phyloP scores from a whole-genome alignment of 129 eudicot species.

The Logfia minima region DNA sequence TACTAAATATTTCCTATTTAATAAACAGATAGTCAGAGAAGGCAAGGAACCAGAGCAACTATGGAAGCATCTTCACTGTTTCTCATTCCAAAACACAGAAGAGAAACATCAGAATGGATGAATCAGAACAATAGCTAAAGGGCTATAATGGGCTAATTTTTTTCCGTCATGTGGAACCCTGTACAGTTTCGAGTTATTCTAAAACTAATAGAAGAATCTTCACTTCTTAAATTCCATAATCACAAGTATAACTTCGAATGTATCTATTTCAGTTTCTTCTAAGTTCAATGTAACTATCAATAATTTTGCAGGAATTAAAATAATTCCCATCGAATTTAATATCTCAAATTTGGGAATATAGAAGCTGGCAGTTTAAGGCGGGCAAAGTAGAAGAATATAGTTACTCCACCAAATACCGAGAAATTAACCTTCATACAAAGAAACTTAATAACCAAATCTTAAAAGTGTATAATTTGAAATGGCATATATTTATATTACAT shows the following conservation, averaged over 20 bases:
- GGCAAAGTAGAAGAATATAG: not conserved
- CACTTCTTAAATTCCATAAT: not conserved
- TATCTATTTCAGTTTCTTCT: constrained; percentile 19
- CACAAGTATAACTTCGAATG: constrained; percentile 4
- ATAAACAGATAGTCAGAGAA: constrained; percentile 36
- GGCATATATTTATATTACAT: constrained; percentile 15
- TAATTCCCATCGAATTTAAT: constrained; percentile 1
- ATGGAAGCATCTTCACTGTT: constrained; percentile 46
- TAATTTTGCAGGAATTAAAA: not conserved
- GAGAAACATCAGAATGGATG: constrained; percentile 19
- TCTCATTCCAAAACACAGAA: constrained; percentile 38
- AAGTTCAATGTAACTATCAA: constrained; percentile 1
- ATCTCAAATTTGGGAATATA: not conserved
- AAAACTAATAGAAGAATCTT: constrained; percentile 4
- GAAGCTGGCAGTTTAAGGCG: not conserved
- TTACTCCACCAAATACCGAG: constrained; percentile 5
- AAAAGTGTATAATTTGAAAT: not conserved
- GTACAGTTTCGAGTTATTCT: constrained; percentile 31
- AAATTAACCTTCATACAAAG: constrained; percentile 20
- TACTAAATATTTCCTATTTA: constrained; percentile 12
- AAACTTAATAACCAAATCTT: constrained; percentile 12
- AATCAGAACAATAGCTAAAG: constrained; percentile 16
- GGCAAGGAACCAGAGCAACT: constrained; percentile 42
- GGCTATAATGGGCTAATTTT: constrained; percentile 12
- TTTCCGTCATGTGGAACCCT: constrained; percentile 26